phyloP scores from a whole-genome alignment of 2,329 filamentous ascomycete species.

The Monilinia fructigena region DNA sequence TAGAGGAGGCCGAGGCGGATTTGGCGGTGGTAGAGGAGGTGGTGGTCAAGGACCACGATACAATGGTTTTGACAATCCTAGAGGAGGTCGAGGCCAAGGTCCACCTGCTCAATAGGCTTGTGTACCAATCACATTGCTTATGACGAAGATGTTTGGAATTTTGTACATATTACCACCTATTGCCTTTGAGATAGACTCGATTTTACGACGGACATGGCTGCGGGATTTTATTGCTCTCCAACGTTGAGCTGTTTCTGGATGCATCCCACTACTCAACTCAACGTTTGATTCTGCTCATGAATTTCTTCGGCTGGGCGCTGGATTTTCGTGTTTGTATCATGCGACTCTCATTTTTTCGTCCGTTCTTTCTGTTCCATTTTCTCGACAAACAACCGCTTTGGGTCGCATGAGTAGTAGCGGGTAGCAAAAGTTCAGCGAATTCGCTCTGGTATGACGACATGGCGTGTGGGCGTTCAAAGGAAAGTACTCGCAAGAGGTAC shows the following conservation, averaged over 20 bases:
- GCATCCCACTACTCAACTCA: conserved; percentile 23
- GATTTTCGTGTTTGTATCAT: conserved; percentile 40
- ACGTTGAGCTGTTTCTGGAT: conserved; percentile 28
- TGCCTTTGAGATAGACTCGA: conserved; percentile 38
- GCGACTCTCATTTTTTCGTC: conserved; percentile 37
- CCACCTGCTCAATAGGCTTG: conserved; percentile 36
- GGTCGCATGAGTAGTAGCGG: conserved; percentile 36
- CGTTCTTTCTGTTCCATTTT: conserved; percentile 25
- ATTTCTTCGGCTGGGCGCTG: conserved; percentile 29
- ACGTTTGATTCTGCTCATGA: conserved; percentile 29
- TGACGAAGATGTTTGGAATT: conserved; percentile 31
- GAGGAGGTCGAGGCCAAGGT: conserved; percentile 39
- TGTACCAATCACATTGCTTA: conserved; percentile 19
- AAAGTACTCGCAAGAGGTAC: conserved; percentile 34
- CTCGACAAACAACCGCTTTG: conserved; percentile 31
- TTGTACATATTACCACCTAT: conserved; percentile 41
- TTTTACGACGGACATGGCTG: conserved; percentile 26
- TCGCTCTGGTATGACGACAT: conserved; percentile 39
- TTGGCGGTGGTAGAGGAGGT: conserved; percentile 36
- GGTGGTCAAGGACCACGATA: conserved; percentile 34
- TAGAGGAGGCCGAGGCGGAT: conserved; percentile 20
- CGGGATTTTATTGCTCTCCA: conserved; percentile 29
- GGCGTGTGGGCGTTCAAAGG: conserved; percentile 35
- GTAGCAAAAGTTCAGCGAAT: conserved; percentile 40
- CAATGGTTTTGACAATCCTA: conserved; percentile 36